Evolutionary conservation across 2,329 filamentous ascomycete species (phyloP), one percentile per base, ranked within the genome.

Genomic region (Didymella sp.): DNA sequence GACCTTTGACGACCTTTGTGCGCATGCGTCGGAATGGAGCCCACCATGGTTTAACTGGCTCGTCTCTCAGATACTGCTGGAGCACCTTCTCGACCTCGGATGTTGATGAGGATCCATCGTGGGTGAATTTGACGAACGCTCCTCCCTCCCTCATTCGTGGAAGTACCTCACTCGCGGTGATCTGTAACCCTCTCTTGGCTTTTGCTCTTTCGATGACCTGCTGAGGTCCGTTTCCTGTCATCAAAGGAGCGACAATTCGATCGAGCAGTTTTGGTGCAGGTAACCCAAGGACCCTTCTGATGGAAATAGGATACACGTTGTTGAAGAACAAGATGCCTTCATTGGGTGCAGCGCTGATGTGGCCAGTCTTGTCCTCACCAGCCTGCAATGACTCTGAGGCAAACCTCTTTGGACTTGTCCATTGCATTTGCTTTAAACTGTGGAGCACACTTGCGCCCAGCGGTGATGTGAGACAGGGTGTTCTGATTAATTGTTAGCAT

Each of bases 251-350:
- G 59, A 85, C 79, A 46, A 87, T 79, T 33, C 77, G 77, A 63
- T 81, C 80, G 49, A 87, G 67, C 3, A 85, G 67, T 6, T 79
- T 74, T 27, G 82, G 80, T 22, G 85, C 65, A 24, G 86, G 80
- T 2, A 87, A 71, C 11, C 83, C 79, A 22, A 86, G 74, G 2
- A 87, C 71, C 80, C 86, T 89, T 67, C 85, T 83, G 30, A 96
- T 82, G 66, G 87, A 90, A 25, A 95, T 81, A 0, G 94, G 94
- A 59, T 96, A 96, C 46, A 98, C 84, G 76, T 95, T 96, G 73
- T 96, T 92, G 70, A 98, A 88, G 79, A 96, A 99, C 6, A 97
- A 76, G 42, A 98, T 87, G 0, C 89, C 88, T 78, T 98, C 91
- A 66, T 93, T 89, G 1, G 88, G 79, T 2, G 81, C 83, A 11